Evolutionary conservation across 306 rosid genomes (phyloP).

Genomic region (Boehmeria nivea): DNA sequence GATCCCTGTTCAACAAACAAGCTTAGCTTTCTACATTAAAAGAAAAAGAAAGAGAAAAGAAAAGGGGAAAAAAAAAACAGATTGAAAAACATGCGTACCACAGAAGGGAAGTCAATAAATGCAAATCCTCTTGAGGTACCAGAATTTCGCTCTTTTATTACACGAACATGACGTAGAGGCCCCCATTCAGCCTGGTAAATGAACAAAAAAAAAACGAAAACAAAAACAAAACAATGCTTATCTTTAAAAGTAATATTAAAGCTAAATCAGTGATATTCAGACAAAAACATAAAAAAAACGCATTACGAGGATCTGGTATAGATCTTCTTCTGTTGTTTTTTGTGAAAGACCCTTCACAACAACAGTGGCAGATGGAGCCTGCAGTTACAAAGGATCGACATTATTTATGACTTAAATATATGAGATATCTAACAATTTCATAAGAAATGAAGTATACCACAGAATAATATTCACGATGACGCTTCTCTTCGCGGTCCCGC

Average conservation of each 20-base stretch:
- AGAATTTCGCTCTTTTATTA: conserved; percentile 91
- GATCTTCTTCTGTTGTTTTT: conserved; percentile 90
- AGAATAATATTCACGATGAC: conserved; percentile 54
- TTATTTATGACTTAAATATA: conserved; percentile 4
- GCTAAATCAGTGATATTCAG: conserved; percentile 17
- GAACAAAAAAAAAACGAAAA: conserved; percentile 8
- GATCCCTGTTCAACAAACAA: conserved; percentile 64
- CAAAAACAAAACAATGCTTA: too few species aligned
- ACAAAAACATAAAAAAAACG: conserved; percentile 21
- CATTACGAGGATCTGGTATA: conserved; percentile 90
- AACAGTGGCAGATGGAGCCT: conserved; percentile 97
- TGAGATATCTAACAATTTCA: conserved; percentile 15
- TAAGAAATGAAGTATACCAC: conserved; percentile 52
- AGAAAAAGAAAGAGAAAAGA: conserved; percentile 16
- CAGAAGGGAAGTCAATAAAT: conserved; percentile 92
- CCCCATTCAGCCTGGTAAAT: conserved; percentile 99
- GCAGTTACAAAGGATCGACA: conserved; percentile 21
- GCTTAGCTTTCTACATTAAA: conserved; percentile 15
- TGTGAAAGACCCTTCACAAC: conserved; percentile 98
- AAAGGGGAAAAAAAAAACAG: too few species aligned
- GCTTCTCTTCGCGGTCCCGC: conserved; percentile 81
- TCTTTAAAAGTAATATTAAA: conserved; percentile 1
- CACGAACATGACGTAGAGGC: conserved; percentile 95
- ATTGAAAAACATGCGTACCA: conserved; percentile 45
- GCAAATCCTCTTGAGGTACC: conserved; percentile 98